Evolutionary conservation across 768 basidiomycete species (phyloP), one percentile per base, ranked within the genome.

Genomic region (Boletus patriciae): DNA sequence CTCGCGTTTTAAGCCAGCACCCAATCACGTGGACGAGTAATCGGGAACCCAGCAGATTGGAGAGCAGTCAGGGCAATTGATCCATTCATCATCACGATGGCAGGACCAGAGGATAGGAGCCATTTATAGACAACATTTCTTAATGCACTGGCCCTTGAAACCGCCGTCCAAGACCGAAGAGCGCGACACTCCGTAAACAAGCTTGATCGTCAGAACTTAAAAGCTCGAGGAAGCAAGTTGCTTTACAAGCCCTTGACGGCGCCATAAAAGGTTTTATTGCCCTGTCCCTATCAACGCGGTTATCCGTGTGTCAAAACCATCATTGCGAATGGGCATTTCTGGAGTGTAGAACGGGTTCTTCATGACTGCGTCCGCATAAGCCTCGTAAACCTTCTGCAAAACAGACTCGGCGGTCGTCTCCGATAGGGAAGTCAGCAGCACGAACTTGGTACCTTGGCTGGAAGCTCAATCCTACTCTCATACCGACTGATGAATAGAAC

Each of bases 321-420:
- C 92, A 43, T 80, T 93, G 46, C 97, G 84, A 62, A 98, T 94
- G 3, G 97, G 97, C 96, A 98, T 99, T 71, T 98, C 97, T n/a
- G 90, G 91, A 6, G 94, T 96, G 72, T 98, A 94, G 74, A 99
- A 99, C 1, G 97, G 97, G 68, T 98, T 98, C 79, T 98, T 98
- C 92, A 98, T 96, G 52, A 94, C 94, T 1, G 90, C 86, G 68
- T 98, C 97, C 1, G 95, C 82, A 70, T 98, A 99, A 19, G 83
- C 84, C 70, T 98, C 94, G 73, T 98, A 98, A 46, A 94, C 86
- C 70, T 86, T 91, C 65, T 88, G 87, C 40, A 99, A 76, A 21
- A 88, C 77, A 4, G 81, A 65, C 21, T 86, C 92, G 34, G 90
- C 84, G 2, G 82, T 82, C 9, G 83, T 76, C 63, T 93, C 91